phyloP scores from a whole-genome alignment of 441 rosid genomes.

The Adansonia grandidieri region DNA sequence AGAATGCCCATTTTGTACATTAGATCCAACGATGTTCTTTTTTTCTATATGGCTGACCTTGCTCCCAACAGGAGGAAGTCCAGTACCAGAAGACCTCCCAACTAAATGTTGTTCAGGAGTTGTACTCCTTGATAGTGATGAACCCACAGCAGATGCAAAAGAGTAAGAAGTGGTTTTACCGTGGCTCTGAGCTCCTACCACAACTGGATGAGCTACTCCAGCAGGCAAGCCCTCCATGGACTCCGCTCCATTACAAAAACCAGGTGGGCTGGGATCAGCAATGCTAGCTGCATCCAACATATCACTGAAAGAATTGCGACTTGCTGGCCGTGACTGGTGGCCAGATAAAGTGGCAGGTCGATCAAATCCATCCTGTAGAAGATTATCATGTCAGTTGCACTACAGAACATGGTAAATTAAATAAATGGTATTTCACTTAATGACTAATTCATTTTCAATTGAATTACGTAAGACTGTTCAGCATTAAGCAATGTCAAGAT shows the following conservation, averaged over 20 bases:
- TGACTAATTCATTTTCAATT: background rate
- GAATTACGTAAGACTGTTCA: background rate
- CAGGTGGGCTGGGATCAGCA: slow-evolving; percentile 44
- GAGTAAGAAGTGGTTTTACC: slow-evolving; percentile 44
- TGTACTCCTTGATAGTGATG: slow-evolving; percentile 70
- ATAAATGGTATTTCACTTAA: background rate
- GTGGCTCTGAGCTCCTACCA: slow-evolving; percentile 42
- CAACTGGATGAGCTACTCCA: slow-evolving; percentile 50
- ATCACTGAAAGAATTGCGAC: slow-evolving; percentile 73
- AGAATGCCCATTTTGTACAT: slow-evolving; percentile 51
- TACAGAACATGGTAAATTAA: slow-evolving; percentile 1
- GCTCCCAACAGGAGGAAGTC: slow-evolving; percentile 76
- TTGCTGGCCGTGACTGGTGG: slow-evolving; percentile 66
- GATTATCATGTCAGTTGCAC: background rate
- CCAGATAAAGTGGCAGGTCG: slow-evolving; percentile 58
- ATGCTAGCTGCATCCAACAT: slow-evolving; percentile 45
- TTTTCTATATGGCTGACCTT: slow-evolving; percentile 59
- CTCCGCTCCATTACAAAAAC: slow-evolving; percentile 50
- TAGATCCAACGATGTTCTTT: slow-evolving; percentile 48
- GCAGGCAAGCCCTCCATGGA: slow-evolving; percentile 52
- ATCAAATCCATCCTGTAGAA: slow-evolving; percentile 76
- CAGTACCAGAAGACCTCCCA: slow-evolving; percentile 61
- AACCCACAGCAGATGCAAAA: slow-evolving; percentile 58
- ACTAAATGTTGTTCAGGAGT: slow-evolving; percentile 68
- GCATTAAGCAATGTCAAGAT: background rate